phyloP scores from a whole-genome alignment of 805 yeast species.

The Ogataea methylovora region DNA sequence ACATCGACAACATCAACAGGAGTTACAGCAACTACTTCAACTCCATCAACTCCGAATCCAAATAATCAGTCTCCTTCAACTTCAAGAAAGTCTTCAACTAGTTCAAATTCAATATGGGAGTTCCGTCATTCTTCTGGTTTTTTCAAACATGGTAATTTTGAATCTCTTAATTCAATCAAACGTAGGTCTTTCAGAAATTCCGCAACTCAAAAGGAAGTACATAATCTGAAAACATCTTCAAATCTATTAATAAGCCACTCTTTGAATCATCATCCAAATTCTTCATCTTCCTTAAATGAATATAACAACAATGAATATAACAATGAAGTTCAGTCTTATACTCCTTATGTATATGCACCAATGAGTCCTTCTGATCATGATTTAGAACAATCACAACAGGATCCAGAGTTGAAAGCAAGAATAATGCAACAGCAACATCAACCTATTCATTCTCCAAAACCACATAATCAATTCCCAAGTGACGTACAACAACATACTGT shows the following conservation, averaged over 20 bases:
- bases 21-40: conserved; percentile 1
- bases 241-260: neutral
- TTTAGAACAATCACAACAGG: conserved; percentile 7
- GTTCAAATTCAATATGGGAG: conserved; percentile 53
- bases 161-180: conserved; percentile 65
- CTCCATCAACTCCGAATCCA: conserved; percentile 6
- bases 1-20: neutral
- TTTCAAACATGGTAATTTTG: conserved; percentile 77
- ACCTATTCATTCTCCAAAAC: conserved; percentile 7
- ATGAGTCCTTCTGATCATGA: conserved; percentile 13
- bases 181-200: conserved; percentile 48
- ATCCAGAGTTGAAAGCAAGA: conserved; percentile 3
- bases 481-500: neutral
- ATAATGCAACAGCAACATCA: conserved; percentile 7
- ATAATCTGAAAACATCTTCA: conserved; percentile 13
- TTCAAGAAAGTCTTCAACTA: conserved; percentile 2
- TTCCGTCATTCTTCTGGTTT: conserved; percentile 76
- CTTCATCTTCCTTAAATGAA: neutral
- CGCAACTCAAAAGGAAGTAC: conserved; percentile 22
- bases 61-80: conserved; percentile 16
- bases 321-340: conserved; percentile 16
- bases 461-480: no score
- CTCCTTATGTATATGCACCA: conserved; percentile 16
- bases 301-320: neutral
- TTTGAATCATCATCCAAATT: neutral